These are phyloP conservation scores for Mycena vulgaris DNA, from an alignment of 768 basidiomycete genomes.

Conservation along the genomic window DNA sequence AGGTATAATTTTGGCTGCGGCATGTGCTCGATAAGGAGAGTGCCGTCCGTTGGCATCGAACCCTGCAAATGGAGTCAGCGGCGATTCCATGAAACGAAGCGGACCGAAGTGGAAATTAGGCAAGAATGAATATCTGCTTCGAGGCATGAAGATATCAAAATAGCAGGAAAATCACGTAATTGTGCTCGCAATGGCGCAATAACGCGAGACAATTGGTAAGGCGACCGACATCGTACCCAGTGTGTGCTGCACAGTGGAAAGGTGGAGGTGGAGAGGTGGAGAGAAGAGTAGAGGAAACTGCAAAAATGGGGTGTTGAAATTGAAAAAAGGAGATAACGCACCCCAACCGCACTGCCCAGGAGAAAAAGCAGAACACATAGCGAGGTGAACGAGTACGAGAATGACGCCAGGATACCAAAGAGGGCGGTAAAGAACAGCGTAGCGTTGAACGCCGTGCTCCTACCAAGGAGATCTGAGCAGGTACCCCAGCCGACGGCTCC, in stretches of 20 bases:
- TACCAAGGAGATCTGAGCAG: constrained; percentile 91
- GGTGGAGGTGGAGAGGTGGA: not conserved
- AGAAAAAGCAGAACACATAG: constrained; percentile 88
- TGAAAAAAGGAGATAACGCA: constrained; percentile 55
- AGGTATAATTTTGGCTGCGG: constrained; percentile 94
- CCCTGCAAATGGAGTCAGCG: constrained; percentile 63
- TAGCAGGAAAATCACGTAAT: constrained; percentile 11
- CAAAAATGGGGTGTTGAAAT: not conserved
- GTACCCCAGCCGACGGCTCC: constrained; percentile 95
- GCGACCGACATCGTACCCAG: not conserved
- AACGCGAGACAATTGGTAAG: not conserved
- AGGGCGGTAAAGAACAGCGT: constrained; percentile 92
- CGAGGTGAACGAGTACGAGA: constrained; percentile 75
- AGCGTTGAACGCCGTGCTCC: constrained; percentile 91
- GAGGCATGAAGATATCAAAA: no score
- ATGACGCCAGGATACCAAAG: constrained; percentile 88
- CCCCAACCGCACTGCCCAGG: constrained; percentile 94
- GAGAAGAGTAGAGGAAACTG: not conserved
- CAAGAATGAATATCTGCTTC: no score
- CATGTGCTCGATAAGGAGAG: constrained; percentile 92
- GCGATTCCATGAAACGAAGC: not conserved
- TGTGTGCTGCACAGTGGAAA: no score
- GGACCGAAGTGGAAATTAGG: no score
- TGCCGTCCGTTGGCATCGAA: constrained; percentile 98
- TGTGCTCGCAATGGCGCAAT: constrained; percentile 14